These are phyloP conservation scores for Komagataella pseudopastoris DNA, from an alignment of 805 yeast genomes.

Conservation along the genomic window DNA sequence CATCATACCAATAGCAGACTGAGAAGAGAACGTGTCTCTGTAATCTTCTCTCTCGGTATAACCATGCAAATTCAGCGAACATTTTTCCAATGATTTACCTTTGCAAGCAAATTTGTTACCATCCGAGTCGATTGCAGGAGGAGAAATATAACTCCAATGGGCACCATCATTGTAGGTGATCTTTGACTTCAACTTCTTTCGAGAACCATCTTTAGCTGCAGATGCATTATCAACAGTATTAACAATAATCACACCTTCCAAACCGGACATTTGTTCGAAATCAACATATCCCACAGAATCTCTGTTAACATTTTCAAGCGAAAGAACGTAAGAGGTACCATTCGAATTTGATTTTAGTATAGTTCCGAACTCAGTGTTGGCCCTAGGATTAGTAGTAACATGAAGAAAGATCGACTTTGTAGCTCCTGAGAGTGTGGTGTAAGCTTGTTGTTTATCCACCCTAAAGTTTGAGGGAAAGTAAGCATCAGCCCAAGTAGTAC, in stretches of 20 bases:
- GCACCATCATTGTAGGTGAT: conserved; percentile 86
- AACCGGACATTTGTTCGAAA: conserved; percentile 65
- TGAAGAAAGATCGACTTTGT: conserved; percentile 65
- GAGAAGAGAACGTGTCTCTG: conserved; percentile 74
- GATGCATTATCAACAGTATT: conserved; percentile 50
- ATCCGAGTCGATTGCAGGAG: conserved; percentile 51
- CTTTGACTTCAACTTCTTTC: conserved; percentile 49
- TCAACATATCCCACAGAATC: conserved; percentile 66
- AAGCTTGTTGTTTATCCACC: conserved; percentile 48
- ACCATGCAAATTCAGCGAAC: conserved; percentile 79
- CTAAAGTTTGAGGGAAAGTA: conserved; percentile 54
- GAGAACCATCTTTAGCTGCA: conserved; percentile 26
- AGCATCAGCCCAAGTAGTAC: conserved; percentile 59
- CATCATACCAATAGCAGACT: conserved; percentile 76
- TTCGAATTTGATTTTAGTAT: conserved; percentile 75
- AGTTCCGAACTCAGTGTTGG: conserved; percentile 55
- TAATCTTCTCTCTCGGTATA: conserved; percentile 71
- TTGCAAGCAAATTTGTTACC: conserved; percentile 44
- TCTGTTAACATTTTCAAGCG: conserved; percentile 62
- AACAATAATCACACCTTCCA: conserved; percentile 76
- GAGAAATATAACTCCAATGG: conserved; percentile 57
- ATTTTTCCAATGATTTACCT: conserved; percentile 33
- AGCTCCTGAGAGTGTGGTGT: conserved; percentile 62
- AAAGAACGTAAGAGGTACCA: conserved; percentile 69
- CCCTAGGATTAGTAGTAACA: conserved; percentile 46